Percentiles rank a stretch among this genome's conserved stretches.
Conservation (phyloP, 768 basidiomycete genomes). For the Termitomyces titanicus region DNA sequence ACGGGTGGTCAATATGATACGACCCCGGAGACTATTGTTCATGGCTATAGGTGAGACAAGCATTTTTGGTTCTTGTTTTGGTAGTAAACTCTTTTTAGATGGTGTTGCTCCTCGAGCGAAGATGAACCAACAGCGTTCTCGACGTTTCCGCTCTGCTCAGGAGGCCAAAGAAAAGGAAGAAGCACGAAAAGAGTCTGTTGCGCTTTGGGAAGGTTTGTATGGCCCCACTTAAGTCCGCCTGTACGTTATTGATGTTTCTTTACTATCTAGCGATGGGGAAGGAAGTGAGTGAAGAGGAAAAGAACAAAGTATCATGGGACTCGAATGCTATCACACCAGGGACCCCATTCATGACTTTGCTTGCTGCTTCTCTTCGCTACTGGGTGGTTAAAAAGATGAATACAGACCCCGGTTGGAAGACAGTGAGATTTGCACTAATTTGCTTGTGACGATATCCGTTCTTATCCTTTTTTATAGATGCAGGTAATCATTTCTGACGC, state of each 20-base stretch:
- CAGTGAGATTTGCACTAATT: conserved; percentile 46
- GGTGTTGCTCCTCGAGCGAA: conserved; percentile 98
- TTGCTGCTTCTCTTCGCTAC: conserved; percentile 85
- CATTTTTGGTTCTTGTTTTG: background rate
- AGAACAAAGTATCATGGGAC: conserved; percentile 88
- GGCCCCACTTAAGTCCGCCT: background rate
- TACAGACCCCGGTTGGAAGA: conserved; percentile 93
- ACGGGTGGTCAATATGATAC: conserved; percentile 93
- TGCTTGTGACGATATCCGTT: background rate
- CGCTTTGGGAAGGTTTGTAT: conserved; percentile 76
- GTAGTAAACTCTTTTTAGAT: conserved; percentile 48
- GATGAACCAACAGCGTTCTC: conserved; percentile 99
- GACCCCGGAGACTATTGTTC: conserved; percentile 92
- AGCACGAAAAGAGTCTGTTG: conserved; percentile 76
- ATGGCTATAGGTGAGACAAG: conserved; percentile 90
- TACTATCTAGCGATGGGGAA: conserved; percentile 93
- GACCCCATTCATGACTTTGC: conserved; percentile 95
- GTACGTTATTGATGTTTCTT: background rate
- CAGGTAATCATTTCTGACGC: conserved; percentile 97
- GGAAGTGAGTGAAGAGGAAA: conserved; percentile 73
- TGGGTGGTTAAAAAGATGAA: conserved; percentile 98
- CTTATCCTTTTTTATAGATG: conserved; percentile 44
- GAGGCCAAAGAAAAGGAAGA: conserved; percentile 95
- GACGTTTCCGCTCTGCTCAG: conserved; percentile 92
- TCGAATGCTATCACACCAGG: conserved; percentile 99